These are phyloP conservation scores for Podospora tetraspora DNA, from an alignment of 495 filamentous ascomycete species.

Conservation along the genomic window DNA sequence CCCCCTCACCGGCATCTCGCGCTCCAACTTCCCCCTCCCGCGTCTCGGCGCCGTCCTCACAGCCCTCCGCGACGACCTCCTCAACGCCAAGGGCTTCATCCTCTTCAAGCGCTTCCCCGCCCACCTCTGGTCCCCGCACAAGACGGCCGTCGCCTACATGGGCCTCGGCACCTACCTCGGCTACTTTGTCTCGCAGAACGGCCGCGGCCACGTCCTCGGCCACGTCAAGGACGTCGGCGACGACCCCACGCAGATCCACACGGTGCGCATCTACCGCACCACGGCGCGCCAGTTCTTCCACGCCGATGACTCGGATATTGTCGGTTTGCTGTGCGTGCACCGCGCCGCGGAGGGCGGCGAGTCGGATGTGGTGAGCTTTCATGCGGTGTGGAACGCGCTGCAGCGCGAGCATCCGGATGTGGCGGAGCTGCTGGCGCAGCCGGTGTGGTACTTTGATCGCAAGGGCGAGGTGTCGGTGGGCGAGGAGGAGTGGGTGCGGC, in stretches of 20 bases:
- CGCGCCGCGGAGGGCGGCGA: conserved; percentile 78
- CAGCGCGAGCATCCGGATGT: conserved; percentile 73
- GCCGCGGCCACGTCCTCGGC: conserved; percentile 79
- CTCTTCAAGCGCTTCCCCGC: conserved; percentile 84
- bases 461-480: conserved; percentile 77
- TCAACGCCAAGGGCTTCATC: conserved; percentile 84
- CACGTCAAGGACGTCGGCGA: conserved; percentile 90
- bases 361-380: conserved; percentile 71
- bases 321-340: conserved; percentile 79
- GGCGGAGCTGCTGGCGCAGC: conserved; percentile 63
- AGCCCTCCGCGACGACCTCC: conserved; percentile 59
- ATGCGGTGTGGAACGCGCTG: conserved; percentile 78
- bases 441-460: conserved; percentile 91
- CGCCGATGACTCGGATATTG: conserved; percentile 74
- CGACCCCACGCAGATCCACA: conserved; percentile 72
- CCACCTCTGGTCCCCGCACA: conserved; percentile 66
- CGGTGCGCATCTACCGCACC: conserved; percentile 83
- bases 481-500: conserved; percentile 69
- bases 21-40: conserved; percentile 65
- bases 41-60: conserved; percentile 51
- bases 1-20: conserved; percentile 69
- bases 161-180: conserved; percentile 82
- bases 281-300: conserved; percentile 79
- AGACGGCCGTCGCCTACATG: conserved; percentile 84
- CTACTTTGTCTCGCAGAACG: conserved; percentile 82